Evolutionary conservation across 164 flowering plant genomes (phyloP).

Genomic region (Tinospora cordifolia): DNA sequence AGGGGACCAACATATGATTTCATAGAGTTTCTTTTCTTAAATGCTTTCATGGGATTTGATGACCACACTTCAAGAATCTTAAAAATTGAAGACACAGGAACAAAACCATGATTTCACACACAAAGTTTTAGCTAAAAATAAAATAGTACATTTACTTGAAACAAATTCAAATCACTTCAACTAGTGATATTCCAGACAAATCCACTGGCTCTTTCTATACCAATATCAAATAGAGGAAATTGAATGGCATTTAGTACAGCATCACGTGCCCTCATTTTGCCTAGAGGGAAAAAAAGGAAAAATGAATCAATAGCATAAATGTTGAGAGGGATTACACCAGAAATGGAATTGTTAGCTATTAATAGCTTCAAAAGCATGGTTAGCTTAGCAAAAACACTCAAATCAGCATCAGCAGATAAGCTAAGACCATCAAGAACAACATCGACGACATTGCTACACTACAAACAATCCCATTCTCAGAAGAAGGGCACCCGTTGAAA

Average conservation of each 20-base stretch:
- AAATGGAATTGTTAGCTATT: too few relatives aligned
- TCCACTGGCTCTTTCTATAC: constrained; percentile 88
- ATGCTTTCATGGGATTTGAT: too few relatives aligned
- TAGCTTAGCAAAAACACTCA: too few relatives aligned
- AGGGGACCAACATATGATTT: background rate
- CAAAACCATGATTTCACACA: background rate
- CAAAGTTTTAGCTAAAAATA: background rate
- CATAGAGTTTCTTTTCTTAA: too few relatives aligned
- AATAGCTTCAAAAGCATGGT: too few relatives aligned
- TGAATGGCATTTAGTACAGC: too few relatives aligned
- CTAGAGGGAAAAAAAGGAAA: constrained; percentile 54
- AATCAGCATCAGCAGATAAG: too few relatives aligned
- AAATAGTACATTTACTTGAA: constrained; percentile 48
- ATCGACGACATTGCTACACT: constrained; percentile 72
- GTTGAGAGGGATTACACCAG: too few relatives aligned
- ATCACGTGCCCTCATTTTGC: too few relatives aligned
- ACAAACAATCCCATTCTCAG: constrained; percentile 96
- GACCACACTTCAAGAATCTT: too few relatives aligned
- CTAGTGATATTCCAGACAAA: constrained; percentile 93
- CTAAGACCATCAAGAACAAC: constrained; percentile 64
- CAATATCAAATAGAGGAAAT: too few relatives aligned
- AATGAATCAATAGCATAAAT: background rate
- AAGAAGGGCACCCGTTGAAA: constrained; percentile 90
- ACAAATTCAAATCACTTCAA: constrained; percentile 74
- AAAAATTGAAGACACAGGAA: background rate